Evolutionary conservation across 139 green algal genomes (phyloP).

Genomic region (Prasinococcaceae sp.): DNA sequence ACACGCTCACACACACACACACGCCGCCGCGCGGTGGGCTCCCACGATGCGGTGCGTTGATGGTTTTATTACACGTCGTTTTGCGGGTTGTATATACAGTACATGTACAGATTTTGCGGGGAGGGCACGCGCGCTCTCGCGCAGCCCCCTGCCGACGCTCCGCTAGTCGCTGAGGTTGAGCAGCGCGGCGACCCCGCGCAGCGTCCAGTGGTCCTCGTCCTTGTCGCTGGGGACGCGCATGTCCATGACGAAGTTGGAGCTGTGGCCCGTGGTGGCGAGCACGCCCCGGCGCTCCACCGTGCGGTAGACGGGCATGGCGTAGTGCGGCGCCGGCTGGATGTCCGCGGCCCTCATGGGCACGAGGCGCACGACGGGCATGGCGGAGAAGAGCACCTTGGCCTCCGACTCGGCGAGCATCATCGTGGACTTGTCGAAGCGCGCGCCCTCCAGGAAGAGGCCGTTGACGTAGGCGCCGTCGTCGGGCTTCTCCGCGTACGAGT

Average conservation of each 20-base stretch:
- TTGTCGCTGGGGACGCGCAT: slow-evolving; percentile 16
- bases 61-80: too few species aligned
- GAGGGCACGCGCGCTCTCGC: too few species aligned
- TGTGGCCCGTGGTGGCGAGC: slow-evolving; percentile 30
- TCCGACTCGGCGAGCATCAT: slow-evolving; percentile 22
- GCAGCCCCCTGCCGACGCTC: neutral
- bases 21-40: too few species aligned
- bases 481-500: slow-evolving; percentile 12
- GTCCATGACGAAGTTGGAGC: slow-evolving; percentile 29
- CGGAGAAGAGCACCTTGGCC: slow-evolving; percentile 21
- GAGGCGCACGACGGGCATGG: slow-evolving; percentile 12
- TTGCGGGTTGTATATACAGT: too few species aligned
- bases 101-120: too few species aligned
- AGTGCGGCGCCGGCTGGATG: slow-evolving; percentile 13
- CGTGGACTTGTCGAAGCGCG: slow-evolving; percentile 22
- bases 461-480: slow-evolving; percentile 29
- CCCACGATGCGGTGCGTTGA: too few species aligned
- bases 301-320: slow-evolving; percentile 26
- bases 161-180: slow-evolving; percentile 14
- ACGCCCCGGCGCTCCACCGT: slow-evolving; percentile 23
- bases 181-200: slow-evolving; percentile 21
- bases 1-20: too few species aligned
- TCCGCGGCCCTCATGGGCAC: neutral
- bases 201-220: slow-evolving; percentile 23
- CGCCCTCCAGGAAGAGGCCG: slow-evolving; percentile 36